Evolutionary conservation across 306 rosid genomes (phyloP).

Genomic region (Hippophae tibetana): DNA sequence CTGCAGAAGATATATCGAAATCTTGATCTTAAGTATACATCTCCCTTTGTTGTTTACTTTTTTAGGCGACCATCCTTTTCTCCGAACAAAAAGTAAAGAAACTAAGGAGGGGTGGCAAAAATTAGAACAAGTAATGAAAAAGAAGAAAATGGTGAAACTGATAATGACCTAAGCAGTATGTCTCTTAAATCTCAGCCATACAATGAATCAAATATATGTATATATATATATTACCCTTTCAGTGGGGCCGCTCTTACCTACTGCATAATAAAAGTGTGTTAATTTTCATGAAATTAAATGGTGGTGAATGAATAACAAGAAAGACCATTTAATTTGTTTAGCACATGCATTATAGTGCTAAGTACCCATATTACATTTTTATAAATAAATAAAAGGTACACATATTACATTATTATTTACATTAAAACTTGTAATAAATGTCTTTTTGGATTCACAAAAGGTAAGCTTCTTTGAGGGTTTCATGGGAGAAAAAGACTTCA

Average conservation of each 20-base stretch:
- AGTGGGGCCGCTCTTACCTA: slow-evolving; percentile 42
- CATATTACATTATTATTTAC: background rate
- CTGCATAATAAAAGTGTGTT: slow-evolving; percentile 10
- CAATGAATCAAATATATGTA: too few species aligned
- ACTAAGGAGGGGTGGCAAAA: background rate
- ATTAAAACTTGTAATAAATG: too few species aligned
- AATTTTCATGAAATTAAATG: slow-evolving; percentile 31
- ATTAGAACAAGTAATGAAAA: background rate
- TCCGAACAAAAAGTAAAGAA: slow-evolving; percentile 10
- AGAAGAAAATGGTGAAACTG: background rate
- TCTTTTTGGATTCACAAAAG: slow-evolving; percentile 13
- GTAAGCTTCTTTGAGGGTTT: slow-evolving; percentile 17
- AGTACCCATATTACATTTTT: too few species aligned
- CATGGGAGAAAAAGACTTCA: slow-evolving; percentile 26
- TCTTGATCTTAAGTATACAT: background rate
- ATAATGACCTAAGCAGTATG: slow-evolving; percentile 24
- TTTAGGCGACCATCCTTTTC: slow-evolving; percentile 30
- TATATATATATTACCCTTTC: slow-evolving; percentile 11
- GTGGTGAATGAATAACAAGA: slow-evolving; percentile 18
- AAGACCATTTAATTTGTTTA: slow-evolving; percentile 20
- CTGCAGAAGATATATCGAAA: too few species aligned
- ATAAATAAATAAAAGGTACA: slow-evolving; percentile 7
- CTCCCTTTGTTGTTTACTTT: slow-evolving; percentile 6
- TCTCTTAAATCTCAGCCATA: slow-evolving; percentile 19
- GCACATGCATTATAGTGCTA: slow-evolving; percentile 44